These are phyloP conservation scores for Colletotrichum sublineola DNA, from an alignment of 2,329 filamentous ascomycete species.

Conservation along the genomic window DNA sequence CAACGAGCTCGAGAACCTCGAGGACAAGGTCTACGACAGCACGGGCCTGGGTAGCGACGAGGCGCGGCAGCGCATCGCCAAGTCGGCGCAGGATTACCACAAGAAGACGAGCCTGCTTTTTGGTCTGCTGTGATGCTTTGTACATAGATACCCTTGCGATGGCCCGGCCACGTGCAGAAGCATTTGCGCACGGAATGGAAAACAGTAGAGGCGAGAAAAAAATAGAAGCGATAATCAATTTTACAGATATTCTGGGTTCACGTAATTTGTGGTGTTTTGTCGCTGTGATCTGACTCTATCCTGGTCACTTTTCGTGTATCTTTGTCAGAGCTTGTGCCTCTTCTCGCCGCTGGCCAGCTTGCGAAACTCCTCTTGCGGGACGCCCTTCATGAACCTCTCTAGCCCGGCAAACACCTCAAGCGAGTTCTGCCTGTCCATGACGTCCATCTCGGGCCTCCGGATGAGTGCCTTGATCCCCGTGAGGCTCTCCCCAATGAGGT, in stretches of 20 bases:
- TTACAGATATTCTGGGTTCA: not conserved
- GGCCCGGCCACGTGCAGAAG: not conserved
- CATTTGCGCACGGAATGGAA: not conserved
- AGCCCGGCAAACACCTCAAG: constrained; percentile 88
- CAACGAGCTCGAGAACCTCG: constrained; percentile 58
- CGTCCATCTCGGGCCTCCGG: constrained; percentile 77
- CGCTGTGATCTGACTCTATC: not conserved
- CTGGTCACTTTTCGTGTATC: not conserved
- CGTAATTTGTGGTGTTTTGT: not conserved
- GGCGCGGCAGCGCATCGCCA: constrained; percentile 67
- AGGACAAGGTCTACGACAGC: constrained; percentile 59
- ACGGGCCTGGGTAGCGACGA: constrained; percentile 63
- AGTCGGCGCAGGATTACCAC: constrained; percentile 82
- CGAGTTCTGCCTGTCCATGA: constrained; percentile 82
- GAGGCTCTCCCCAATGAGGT: constrained; percentile 84
- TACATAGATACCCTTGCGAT: constrained; percentile 27
- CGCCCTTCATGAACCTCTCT: constrained; percentile 81
- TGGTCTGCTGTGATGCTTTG: constrained; percentile 72
- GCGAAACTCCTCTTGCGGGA: constrained; percentile 90
- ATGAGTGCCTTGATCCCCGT: constrained; percentile 88
- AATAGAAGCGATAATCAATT: not conserved
- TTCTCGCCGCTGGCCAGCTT: constrained; percentile 90
- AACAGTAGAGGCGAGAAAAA: not conserved
- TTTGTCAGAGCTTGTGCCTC: constrained; percentile 84
- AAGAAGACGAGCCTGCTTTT: constrained; percentile 86